Evolutionary conservation across 768 basidiomycete species (phyloP), one percentile per base, ranked within the genome.

Genomic region (Agaricus subrufescens): DNA sequence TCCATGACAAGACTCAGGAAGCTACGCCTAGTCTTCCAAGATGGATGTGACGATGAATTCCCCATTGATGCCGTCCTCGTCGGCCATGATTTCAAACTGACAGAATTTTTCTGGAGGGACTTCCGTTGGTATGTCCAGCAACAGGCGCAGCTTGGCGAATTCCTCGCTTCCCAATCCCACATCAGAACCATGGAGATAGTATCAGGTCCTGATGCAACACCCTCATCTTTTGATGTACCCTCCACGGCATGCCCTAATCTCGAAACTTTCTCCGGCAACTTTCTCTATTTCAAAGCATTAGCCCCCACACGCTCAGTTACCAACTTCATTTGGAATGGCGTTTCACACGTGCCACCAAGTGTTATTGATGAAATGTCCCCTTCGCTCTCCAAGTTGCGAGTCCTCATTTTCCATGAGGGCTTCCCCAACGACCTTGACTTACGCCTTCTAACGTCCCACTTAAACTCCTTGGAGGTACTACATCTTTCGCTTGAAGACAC

Each of bases 401-500:
- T 52, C n/a, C 51, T 52, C 26, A 39, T 53, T 19, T 37, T 53
- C 34, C 52, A 53, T 23, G 52, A 53, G 29, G 52, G 44, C 10
- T 53, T 53, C 31, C 44, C 52, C 31, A 46, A 23, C n/a, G 44
- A 46, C n/a, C 34, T 46, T 14, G 44, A 53, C 14, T 30, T 53
- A 14, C 19, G 30, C 19, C 11, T 46, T 23, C 9, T 53, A 27
- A 26, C 43, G 15, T 45, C 52, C n/a, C 43, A 46, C 44, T n/a
- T 53, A 23, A 53, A 29, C 30, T 45, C 52, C 12, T 46, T 53
- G 44, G 43, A 53, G 42, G 43, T 53, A 25, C 30, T 53, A 10
- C 52, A 53, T 37, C 44, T 53, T n/a, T 46, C 52, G 26, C 44
- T 53, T 19, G 52, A 53, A 46, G 44, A 45, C 25, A 53, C 52